phyloP scores from a whole-genome alignment of 305 asterid species.

The Ruellia speciosa region DNA sequence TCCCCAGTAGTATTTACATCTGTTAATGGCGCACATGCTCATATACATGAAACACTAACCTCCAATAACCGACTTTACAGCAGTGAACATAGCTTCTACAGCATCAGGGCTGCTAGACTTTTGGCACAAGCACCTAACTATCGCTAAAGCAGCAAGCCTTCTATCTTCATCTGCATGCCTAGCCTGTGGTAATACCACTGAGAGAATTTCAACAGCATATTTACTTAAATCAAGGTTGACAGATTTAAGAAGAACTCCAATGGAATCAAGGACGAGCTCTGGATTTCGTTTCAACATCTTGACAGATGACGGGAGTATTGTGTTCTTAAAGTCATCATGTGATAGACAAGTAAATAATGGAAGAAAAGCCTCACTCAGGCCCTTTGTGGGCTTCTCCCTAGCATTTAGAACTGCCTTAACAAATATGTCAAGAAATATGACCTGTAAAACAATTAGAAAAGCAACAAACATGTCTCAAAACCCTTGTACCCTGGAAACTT shows the following conservation, averaged over 20 bases:
- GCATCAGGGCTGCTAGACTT: conserved; percentile 97
- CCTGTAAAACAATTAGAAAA: conserved; percentile 47
- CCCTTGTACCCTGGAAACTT: conserved; percentile 7
- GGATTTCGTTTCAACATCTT: conserved; percentile 98
- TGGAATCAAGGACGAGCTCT: conserved; percentile 86
- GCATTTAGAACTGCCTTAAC: conserved; percentile 76
- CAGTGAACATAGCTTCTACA: conserved; percentile 70
- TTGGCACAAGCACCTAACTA: conserved; percentile 73
- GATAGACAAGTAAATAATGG: conserved; percentile 61
- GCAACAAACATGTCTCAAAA: conserved; percentile 21
- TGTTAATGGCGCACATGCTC: not conserved
- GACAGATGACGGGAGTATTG: conserved; percentile 63
- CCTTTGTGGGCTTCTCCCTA: conserved; percentile 69
- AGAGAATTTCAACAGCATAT: conserved; percentile 72
- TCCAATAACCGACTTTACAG: conserved; percentile 69
- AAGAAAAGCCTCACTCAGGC: conserved; percentile 71
- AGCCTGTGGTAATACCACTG: conserved; percentile 75
- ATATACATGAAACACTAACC: conserved; percentile 42
- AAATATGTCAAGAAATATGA: conserved; percentile 66
- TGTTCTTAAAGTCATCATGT: conserved; percentile 78
- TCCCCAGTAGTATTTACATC: not conserved
- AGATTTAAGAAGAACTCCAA: conserved; percentile 66
- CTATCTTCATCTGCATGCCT: conserved; percentile 91
- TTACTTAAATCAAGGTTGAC: conserved; percentile 76
- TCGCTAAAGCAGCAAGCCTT: conserved; percentile 65